Percentiles rank a stretch among this genome's conserved stretches.
These are phyloP conservation scores for Candida odintsovae DNA, from an alignment of 805 yeast species.

Conservation along the genomic window DNA sequence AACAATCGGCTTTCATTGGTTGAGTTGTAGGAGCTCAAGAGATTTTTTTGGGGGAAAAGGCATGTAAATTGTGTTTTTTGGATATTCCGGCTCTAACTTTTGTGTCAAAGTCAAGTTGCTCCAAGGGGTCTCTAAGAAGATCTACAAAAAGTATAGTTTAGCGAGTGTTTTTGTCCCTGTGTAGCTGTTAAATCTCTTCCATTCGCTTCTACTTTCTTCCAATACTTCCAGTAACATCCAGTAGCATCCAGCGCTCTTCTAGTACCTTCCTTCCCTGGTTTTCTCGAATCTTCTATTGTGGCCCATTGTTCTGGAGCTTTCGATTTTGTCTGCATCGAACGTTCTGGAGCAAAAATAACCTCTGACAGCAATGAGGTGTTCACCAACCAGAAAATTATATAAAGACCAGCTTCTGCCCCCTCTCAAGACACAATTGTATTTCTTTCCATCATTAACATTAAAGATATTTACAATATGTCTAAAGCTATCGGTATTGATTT, in stretches of 20 bases:
- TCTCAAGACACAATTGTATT: not conserved
- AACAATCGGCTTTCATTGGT: no score
- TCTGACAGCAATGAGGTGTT: not conserved
- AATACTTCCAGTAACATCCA: no score
- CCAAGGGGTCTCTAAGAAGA: no score
- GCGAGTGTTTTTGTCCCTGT: no score
- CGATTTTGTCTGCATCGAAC: not conserved
- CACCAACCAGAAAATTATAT: not conserved
- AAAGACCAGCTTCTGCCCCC: not conserved
- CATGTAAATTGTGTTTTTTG: not conserved
- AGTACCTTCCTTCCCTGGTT: not conserved
- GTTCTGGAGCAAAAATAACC: not conserved
- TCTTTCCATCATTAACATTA: not conserved
- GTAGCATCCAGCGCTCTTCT: not conserved
- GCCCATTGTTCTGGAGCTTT: not conserved
- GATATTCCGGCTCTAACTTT: not conserved
- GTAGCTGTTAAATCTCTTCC: no score
- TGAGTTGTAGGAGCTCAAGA: no score
- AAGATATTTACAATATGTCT: conserved; percentile 31
- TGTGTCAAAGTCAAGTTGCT: not conserved
- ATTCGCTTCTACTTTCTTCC: not conserved
- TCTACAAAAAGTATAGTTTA: no score
- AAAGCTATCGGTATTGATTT: conserved; percentile 81
- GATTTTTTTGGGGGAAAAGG: no score
- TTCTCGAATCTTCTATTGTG: not conserved